Base-by-base conservation (phyloP, 148 eudicot genomes). In the Camellia granthamiana region DNA sequence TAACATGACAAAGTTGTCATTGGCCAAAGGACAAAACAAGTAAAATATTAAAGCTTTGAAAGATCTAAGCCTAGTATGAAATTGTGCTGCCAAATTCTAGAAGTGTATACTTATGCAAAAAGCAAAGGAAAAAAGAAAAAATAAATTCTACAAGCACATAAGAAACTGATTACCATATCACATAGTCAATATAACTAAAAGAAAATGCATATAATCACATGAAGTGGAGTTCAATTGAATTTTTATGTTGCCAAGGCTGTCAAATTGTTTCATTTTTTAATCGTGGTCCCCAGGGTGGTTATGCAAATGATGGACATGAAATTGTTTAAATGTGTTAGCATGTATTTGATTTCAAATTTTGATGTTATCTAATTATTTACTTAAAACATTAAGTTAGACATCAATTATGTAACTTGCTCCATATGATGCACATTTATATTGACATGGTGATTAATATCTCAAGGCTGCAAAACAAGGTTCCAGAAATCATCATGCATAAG, bases 401-500 rank as follows among this genome's bases (percentile, higher is more conserved):
- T 46, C 51, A 16, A 69, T 69, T 54, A 46, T 69, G 12, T 69
- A 69, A 68, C 30, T 43, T 68, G 72, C 72, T 68, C 72, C 72
- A 68, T 6, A 15, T 66, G 41, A 3, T 66, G 38, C 69, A 1
- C n/a, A 38, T 66, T 66, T 7, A 42, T 23, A 6, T 59, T 59
- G 18, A 59, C n/a, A 59, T 67, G 71, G 44, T 67, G 5, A 67
- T 67, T 13, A 68, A 6, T 68, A 43, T 68, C 9, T 68, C 51
- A 43, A 68, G 38, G 73, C 73, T 18, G n/a, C 73, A 69, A 69
- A 44, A 69, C 54, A 69, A 44, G 73, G 54, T 69, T 2, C 73
- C 15, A 69, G 49, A 49, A 46, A 69, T 69, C 51, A 68, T 41
- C 46, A 67, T 67, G 14, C 9, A 16, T 30, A 30, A 30, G 38